Base-by-base conservation (phyloP, 805 yeast species). In the Kuraishia piskuri region DNA sequence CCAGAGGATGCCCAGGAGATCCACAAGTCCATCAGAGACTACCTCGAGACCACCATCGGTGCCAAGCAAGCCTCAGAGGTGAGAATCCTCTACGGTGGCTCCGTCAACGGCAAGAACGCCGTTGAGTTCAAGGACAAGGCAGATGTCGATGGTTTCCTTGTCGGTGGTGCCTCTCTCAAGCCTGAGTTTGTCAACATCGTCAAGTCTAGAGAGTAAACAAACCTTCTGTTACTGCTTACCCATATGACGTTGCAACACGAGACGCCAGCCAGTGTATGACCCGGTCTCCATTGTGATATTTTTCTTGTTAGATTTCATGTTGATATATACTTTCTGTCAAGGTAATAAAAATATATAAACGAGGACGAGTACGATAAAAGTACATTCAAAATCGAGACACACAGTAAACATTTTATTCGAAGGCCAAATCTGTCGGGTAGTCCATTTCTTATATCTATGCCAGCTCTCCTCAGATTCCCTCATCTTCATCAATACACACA, bases 81-180 rank as follows among this genome's bases (percentile, higher is more conserved):
- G 61, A 88, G 97, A 82, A 92, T 94, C 82, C 78, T 94, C 71
- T 94, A 94, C 82, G 99, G 99, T 75, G 99, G 99, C 69, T 88
- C 96, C 58, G 99, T 92, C 67, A 92, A 89, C 74, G 98, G 96
- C 72, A 82, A 83, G 78, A 94, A 92, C 76, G 94, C 96, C 61
- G 72, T 77, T 55, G 83, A 92, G 61, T 91, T 94, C 84, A 89
- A 84, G 78, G 94, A 84, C 76, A 90, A 90, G 83, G 76, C 76
- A 23, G 97, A 94, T 68, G 95, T 94, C 59, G 99, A 94, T 69
- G 99, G 99, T 53, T 94, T 91, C 92, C 83, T 94, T 68, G 99
- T 94, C 65, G 99, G 99, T 69, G 99, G 99, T 78, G 99, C 99
- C 68, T 89, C 96, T 49, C 83, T 94, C 74, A 94, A 94, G 83